Evolutionary conservation across 345 rosid species (phyloP).

Genomic region (Salix viminalis): DNA sequence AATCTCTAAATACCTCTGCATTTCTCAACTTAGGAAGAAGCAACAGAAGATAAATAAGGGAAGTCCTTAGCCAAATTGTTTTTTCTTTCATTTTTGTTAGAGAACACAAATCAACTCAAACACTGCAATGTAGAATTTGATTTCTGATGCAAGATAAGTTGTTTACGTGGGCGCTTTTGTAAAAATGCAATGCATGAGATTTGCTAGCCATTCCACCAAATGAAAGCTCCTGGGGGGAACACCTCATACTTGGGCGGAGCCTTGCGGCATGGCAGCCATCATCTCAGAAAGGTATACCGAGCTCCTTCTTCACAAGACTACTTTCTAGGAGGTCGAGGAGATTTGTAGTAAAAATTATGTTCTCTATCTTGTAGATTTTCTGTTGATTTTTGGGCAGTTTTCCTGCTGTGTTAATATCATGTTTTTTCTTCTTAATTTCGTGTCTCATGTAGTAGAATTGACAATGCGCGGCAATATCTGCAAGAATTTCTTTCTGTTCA

Average conservation of each 20-base stretch:
- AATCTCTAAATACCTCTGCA: no score
- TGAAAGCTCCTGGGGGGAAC: background rate
- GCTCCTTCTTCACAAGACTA: background rate
- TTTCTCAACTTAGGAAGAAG: no score
- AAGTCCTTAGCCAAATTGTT: background rate
- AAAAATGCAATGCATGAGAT: background rate
- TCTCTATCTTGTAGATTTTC: no score
- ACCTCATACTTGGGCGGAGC: background rate
- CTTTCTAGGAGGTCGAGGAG: background rate
- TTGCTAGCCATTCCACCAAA: background rate
- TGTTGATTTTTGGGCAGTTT: background rate
- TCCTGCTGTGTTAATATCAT: background rate
- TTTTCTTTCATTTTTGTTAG: background rate
- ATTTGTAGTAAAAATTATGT: no score
- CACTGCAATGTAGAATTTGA: background rate
- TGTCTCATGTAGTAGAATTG: no score
- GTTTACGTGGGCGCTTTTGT: no score
- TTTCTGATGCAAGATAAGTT: background rate
- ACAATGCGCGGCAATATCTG: no score
- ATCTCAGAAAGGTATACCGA: background rate
- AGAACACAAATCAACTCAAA: background rate
- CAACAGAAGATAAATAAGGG: no score
- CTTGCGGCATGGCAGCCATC: background rate
- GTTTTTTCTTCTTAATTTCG: no score
- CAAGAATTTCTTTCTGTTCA: no score